Base-by-base conservation (phyloP, 805 yeast species). In the Candida odintsovae region DNA sequence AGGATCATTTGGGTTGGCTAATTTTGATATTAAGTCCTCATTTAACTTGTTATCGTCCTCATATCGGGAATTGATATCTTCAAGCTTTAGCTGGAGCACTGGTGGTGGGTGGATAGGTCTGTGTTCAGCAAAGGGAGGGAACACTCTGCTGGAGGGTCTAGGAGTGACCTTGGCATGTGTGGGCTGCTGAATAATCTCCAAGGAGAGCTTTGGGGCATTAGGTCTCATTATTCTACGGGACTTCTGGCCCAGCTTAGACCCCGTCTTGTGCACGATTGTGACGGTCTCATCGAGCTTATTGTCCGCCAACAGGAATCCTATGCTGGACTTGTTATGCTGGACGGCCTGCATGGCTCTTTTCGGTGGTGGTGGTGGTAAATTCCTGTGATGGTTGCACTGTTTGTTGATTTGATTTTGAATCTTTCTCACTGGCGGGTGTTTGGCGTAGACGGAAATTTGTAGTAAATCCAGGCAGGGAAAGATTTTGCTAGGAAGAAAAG, bases 101-200 rank as follows among this genome's bases (percentile, higher is more conserved):
- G 67, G 67, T 4, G 66, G 67, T 3, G 67, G 67, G 39, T 59
- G 64, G 22, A 63, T 62, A 3, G 66, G 67, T 11, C 67, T 50
- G 45, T 63, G 65, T 42, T 63, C 67, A 4, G 61, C 51, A 44
- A 58, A 50, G 1, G 64, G 61, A 8, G 62, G 58, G 47, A 53
- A 55, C 3, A 52, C 55, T 18, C 55, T 40, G 0, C 56, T 50
- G 3, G 55, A 44, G 2, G 57, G 45, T 4, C 56, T 44, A 1
- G 63, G 59, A 1, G 63, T 52, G n/a, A 62, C 66, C 41, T 63
- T 63, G 21, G 62, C 62, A 44, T 59, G 57, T 19, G 50, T 44
- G 4, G 67, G 67, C 43, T 63, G 66, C 43, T 63, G 66, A 16
- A 63, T 40, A 26, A 63, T 46, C 13, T 48, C 44, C 28, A 55